Percentiles rank a stretch among this genome's conserved stretches.
Evolutionary conservation across 768 basidiomycete genomes (phyloP).

Genomic region (Paxillus rubicundulus): DNA sequence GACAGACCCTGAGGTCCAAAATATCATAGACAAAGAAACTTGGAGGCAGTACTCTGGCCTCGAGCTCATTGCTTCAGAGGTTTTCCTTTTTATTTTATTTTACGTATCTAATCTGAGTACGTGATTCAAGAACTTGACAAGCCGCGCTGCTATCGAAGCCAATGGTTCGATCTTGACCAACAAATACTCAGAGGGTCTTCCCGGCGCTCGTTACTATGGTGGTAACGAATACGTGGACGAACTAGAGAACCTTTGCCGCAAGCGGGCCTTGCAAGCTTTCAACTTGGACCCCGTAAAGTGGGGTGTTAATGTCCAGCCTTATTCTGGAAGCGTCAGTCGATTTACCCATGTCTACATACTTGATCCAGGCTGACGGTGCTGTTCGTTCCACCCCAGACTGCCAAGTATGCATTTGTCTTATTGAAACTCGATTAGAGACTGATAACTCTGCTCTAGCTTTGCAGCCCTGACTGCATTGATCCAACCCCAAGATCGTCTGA

Average conservation of each 20-base stretch:
- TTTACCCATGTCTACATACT: background rate
- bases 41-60: slow-evolving; percentile 98
- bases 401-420: slow-evolving; percentile 57
- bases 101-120: slow-evolving; percentile 4
- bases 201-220: slow-evolving; percentile 94
- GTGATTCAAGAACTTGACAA: slow-evolving; percentile 82
- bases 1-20: slow-evolving; percentile 92
- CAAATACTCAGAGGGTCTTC: slow-evolving; percentile 99
- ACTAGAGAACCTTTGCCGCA: slow-evolving; percentile 90
- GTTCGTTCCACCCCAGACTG: slow-evolving; percentile 51
- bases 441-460: slow-evolving; percentile 55
- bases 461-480: slow-evolving; percentile 94
- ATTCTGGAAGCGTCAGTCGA: slow-evolving; percentile 80
- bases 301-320: slow-evolving; percentile 99
- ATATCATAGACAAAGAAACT: slow-evolving; percentile 98
- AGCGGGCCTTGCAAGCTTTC: slow-evolving; percentile 95
- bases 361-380: slow-evolving; percentile 12
- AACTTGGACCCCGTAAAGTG: slow-evolving; percentile 88
- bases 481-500: slow-evolving; percentile 95
- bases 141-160: slow-evolving; percentile 93
- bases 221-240: slow-evolving; percentile 98
- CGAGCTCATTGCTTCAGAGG: slow-evolving; percentile 99
- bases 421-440: slow-evolving; percentile 7
- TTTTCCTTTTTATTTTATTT: slow-evolving; percentile 32
- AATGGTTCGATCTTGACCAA: slow-evolving; percentile 98